These are phyloP conservation scores for Russula ochroleuca DNA, from an alignment of 768 basidiomycete species.

Conservation along the genomic window DNA sequence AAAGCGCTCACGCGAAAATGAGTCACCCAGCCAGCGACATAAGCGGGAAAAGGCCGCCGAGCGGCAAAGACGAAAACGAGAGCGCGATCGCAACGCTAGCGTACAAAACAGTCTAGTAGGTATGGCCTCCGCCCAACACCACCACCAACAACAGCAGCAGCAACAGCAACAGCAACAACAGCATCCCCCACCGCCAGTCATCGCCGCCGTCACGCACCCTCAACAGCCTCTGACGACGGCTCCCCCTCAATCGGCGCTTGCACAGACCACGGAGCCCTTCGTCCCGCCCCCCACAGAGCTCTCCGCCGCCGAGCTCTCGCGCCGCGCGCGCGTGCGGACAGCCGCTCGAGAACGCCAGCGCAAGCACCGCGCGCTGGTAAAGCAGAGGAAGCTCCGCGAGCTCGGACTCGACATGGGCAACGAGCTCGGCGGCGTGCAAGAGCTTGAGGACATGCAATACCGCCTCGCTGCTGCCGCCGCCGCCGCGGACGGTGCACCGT, in stretches of 20 bases:
- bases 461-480: slow-evolving; percentile 46
- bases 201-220: slow-evolving; percentile 20
- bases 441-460: slow-evolving; percentile 65
- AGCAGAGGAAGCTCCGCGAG: slow-evolving; percentile 76
- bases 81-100: slow-evolving; percentile 51
- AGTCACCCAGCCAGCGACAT: slow-evolving; percentile 64
- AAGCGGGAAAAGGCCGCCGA: slow-evolving; percentile 88
- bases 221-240: slow-evolving; percentile 19
- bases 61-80: slow-evolving; percentile 77
- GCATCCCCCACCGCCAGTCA: slow-evolving; percentile 20
- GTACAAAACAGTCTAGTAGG: slow-evolving; percentile 30
- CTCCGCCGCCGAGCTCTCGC: slow-evolving; percentile 59
- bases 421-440: slow-evolving; percentile 46
- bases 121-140: slow-evolving; percentile 32
- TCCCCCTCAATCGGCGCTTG: slow-evolving; percentile 13
- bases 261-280: slow-evolving; percentile 37
- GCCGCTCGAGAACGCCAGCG: slow-evolving; percentile 78
- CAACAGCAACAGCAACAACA: slow-evolving; percentile 27
- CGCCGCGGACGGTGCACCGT: slow-evolving; percentile 41
- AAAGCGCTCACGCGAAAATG: slow-evolving; percentile 66
- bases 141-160: slow-evolving; percentile 28
- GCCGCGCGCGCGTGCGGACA: slow-evolving; percentile 67
- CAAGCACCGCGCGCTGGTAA: slow-evolving; percentile 75
- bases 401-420: slow-evolving; percentile 80
- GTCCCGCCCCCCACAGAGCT: slow-evolving; percentile 39